Percentiles rank a stretch among this genome's conserved stretches.
phyloP scores from a whole-genome alignment of 2,329 filamentous ascomycete species.

The Trichoderma semiorbis region DNA sequence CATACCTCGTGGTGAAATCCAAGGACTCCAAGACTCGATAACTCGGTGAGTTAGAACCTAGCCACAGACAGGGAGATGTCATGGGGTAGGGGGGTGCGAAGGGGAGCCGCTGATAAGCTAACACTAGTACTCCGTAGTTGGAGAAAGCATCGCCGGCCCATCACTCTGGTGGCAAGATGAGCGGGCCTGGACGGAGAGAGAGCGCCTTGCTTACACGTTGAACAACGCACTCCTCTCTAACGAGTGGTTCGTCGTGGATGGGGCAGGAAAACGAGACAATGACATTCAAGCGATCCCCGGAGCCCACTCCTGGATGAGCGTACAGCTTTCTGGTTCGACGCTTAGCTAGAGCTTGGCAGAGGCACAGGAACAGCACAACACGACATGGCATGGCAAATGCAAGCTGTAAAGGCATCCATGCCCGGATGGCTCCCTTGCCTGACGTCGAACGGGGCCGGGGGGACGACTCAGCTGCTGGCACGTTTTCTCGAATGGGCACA shows the following conservation, averaged over 20 bases:
- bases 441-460: conserved; percentile 5
- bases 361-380: conserved; percentile 11
- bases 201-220: conserved; percentile 5
- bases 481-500: conserved; percentile 3
- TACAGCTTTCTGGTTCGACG: background rate
- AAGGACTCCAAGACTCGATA: background rate
- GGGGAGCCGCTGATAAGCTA: conserved; percentile 15
- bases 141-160: conserved; percentile 7
- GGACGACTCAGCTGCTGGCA: conserved; percentile 12
- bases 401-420: conserved; percentile 15
- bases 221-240: conserved; percentile 7
- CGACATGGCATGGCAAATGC: conserved; percentile 12
- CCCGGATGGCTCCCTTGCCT: background rate
- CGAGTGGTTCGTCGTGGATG: conserved; percentile 16
- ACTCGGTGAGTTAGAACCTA: background rate
- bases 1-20: background rate
- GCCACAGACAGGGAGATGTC: background rate
- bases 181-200: conserved; percentile 10
- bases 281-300: background rate
- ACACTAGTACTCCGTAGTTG: conserved; percentile 16
- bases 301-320: background rate
- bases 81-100: background rate
- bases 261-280: conserved; percentile 3
- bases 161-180: conserved; percentile 10
- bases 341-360: conserved; percentile 4